A percentile compares a stretch with the other conserved stretches of the same genome.
phyloP scores from a whole-genome alignment of 805 yeast genomes.

The Tetrapisispora fleetii region DNA sequence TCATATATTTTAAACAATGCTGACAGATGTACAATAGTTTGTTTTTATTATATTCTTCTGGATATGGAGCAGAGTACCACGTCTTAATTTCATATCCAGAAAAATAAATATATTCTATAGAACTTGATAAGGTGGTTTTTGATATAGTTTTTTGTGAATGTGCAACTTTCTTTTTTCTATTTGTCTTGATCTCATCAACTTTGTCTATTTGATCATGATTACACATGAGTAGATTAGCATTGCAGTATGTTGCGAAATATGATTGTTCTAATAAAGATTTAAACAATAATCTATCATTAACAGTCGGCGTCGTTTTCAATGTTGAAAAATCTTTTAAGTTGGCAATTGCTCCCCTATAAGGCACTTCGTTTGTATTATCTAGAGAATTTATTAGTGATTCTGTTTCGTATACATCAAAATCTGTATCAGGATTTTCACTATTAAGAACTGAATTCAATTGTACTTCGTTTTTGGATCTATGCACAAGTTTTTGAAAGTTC shows the following conservation, averaged over 20 bases:
- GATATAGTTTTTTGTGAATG: not conserved
- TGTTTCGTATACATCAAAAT: conserved; percentile 36
- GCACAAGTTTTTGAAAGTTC: conserved; percentile 14
- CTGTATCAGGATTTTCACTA: conserved; percentile 5
- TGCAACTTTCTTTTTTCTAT: conserved; percentile 14
- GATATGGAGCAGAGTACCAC: conserved; percentile 91
- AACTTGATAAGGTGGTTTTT: not conserved
- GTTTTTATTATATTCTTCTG: conserved; percentile 66
- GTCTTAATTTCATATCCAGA: conserved; percentile 70
- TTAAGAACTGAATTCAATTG: not conserved
- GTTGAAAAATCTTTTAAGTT: conserved; percentile 48
- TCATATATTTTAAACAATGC: conserved; percentile 71
- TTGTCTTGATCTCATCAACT: conserved; percentile 13
- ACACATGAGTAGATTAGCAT: conserved; percentile 30
- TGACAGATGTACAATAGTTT: conserved; percentile 69
- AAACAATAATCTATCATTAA: conserved; percentile 41
- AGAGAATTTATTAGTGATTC: conserved; percentile 13
- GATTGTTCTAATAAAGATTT: conserved; percentile 34
- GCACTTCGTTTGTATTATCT: conserved; percentile 30
- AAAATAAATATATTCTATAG: conserved; percentile 55
- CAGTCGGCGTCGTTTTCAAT: conserved; percentile 49
- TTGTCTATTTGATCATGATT: conserved; percentile 7
- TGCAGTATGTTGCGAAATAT: conserved; percentile 29
- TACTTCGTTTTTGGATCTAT: conserved; percentile 2
- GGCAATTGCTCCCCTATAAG: conserved; percentile 58